Percentiles rank a stretch among this genome's conserved stretches.
These are phyloP conservation scores for Avena atlantica DNA, from an alignment of 176 grass and related monocot genomes.

Conservation along the genomic window DNA sequence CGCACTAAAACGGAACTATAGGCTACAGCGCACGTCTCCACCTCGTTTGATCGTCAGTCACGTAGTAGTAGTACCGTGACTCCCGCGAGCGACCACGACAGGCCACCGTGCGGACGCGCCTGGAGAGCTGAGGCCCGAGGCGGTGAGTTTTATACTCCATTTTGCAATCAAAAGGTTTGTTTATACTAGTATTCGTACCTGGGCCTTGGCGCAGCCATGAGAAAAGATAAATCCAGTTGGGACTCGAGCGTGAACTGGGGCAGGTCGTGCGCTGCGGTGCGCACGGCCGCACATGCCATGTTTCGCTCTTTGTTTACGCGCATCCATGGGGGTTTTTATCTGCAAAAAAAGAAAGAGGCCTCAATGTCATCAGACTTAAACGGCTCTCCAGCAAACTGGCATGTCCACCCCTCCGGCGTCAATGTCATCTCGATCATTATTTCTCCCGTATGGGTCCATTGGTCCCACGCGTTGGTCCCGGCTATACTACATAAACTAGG, in stretches of 20 bases:
- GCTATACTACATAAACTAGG: background rate
- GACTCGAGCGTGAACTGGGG: background rate
- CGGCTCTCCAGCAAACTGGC: background rate
- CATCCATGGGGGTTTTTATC: background rate
- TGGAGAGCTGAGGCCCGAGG: too few species aligned
- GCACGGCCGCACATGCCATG: conserved; percentile 44
- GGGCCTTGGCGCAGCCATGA: background rate
- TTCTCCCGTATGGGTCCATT: background rate
- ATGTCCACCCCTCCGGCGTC: background rate
- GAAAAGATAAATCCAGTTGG: background rate
- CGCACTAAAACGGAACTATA: background rate
- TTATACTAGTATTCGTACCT: too few species aligned
- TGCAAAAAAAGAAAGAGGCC: background rate
- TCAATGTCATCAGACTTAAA: background rate
- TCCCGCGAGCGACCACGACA: background rate
- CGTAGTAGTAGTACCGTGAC: background rate
- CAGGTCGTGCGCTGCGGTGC: conserved; percentile 12
- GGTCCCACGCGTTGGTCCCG: background rate
- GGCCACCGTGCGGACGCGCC: too few species aligned
- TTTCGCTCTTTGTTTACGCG: conserved; percentile 27
- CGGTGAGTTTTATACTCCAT: too few species aligned
- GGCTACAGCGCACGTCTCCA: too few species aligned
- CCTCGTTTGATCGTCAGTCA: too few species aligned
- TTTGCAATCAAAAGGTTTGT: too few species aligned
- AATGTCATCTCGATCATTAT: background rate